phyloP scores from a whole-genome alignment of 2,329 filamentous ascomycete species.

The Hypoxylon sp. region DNA sequence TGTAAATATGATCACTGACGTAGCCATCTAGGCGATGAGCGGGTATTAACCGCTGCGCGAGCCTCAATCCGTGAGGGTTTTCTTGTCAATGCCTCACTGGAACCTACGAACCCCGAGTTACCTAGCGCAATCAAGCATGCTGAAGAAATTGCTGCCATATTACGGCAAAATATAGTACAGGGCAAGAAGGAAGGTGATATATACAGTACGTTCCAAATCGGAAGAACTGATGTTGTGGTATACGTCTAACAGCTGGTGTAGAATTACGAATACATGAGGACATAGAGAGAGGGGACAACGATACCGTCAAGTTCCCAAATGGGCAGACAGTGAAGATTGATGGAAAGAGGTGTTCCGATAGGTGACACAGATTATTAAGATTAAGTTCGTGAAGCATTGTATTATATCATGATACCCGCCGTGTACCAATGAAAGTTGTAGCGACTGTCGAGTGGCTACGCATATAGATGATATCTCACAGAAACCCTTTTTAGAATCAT shows the following conservation, averaged over 20 bases:
- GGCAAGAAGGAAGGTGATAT: slow-evolving; percentile 71
- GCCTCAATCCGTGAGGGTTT: slow-evolving; percentile 82
- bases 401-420: slow-evolving; percentile 52
- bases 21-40: slow-evolving; percentile 74
- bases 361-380: slow-evolving; percentile 36
- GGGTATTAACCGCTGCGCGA: slow-evolving; percentile 78
- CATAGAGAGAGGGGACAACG: slow-evolving; percentile 94
- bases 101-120: slow-evolving; percentile 70
- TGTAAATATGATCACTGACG: slow-evolving; percentile 3
- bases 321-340: slow-evolving; percentile 52
- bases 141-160: slow-evolving; percentile 83
- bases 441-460: slow-evolving; percentile 24
- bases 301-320: slow-evolving; percentile 80
- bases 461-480: slow-evolving; percentile 37
- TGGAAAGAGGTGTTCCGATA: slow-evolving; percentile 49
- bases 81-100: slow-evolving; percentile 73
- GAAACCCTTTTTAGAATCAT: slow-evolving; percentile 50
- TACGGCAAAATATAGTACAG: slow-evolving; percentile 90
- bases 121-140: slow-evolving; percentile 81
- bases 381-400: slow-evolving; percentile 38
- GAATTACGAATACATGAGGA: slow-evolving; percentile 90
- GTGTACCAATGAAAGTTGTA: slow-evolving; percentile 46
- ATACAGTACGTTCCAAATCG: slow-evolving; percentile 70
- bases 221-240: background rate
- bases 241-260: slow-evolving; percentile 56